phyloP scores from a whole-genome alignment of 2,329 filamentous ascomycete genomes.

The Aspergillus hortae region DNA sequence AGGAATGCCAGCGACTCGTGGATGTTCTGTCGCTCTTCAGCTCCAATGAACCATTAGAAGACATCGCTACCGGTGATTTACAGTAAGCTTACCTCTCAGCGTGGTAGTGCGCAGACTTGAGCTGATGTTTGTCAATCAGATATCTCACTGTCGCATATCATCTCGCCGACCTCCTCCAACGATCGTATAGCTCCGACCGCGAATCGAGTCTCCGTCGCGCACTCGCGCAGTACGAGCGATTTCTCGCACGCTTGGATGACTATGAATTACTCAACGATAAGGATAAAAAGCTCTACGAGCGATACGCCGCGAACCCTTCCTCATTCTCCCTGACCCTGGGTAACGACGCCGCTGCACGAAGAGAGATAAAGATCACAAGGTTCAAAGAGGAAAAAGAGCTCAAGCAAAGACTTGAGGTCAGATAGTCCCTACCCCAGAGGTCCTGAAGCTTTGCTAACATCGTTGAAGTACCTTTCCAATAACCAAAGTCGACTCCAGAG shows the following conservation, averaged over 20 bases:
- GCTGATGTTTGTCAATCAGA: conserved; percentile 37
- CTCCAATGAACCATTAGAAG: conserved; percentile 82
- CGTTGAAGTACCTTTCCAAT: conserved; percentile 53
- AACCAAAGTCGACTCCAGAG: conserved; percentile 61
- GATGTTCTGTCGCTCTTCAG: conserved; percentile 78
- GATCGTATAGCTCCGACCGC: conserved; percentile 61
- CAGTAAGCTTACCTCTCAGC: conserved; percentile 50
- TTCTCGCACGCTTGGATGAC: conserved; percentile 70
- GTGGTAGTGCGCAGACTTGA: not conserved
- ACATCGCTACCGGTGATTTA: conserved; percentile 78
- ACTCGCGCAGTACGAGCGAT: conserved; percentile 70
- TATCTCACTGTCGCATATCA: conserved; percentile 75
- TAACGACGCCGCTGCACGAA: conserved; percentile 63
- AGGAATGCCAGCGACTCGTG: conserved; percentile 67
- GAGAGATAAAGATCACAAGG: conserved; percentile 80
- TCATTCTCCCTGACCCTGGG: conserved; percentile 69
- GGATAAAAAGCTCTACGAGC: conserved; percentile 67
- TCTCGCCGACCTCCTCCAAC: conserved; percentile 74
- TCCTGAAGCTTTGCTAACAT: conserved; percentile 25
- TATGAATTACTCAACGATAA: conserved; percentile 68
- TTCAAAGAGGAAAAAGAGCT: conserved; percentile 84
- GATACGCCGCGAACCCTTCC: conserved; percentile 68
- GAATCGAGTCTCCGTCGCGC: conserved; percentile 61
- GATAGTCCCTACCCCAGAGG: conserved; percentile 17
- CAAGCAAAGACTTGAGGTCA: conserved; percentile 73